Base-by-base conservation (phyloP, 495 filamentous ascomycete species). In the Haplographium delicatum region DNA sequence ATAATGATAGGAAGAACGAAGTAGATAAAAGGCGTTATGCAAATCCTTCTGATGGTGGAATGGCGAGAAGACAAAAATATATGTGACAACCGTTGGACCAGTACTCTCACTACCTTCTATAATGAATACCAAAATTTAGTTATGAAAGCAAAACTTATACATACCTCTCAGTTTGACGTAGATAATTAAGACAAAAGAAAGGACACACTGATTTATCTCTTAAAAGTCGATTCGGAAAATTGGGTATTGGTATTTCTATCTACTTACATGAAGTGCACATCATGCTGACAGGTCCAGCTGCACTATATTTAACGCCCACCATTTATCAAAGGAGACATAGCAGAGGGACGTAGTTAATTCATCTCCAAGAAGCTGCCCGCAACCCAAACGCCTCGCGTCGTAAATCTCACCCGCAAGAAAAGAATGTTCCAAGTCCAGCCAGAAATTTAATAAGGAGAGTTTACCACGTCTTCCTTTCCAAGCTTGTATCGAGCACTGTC, bases 391-490 rank as follows among this genome's bases (percentile, higher is more conserved):
- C 49, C 49, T 16, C 20, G n/a, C 25, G 8, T 44, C 42, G 13
- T 44, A 26, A 31, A 33, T 15, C n/a, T 37, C 28, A 25, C 11
- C 8, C 15, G 13, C 4, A 19, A 23, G 27, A 44, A 26, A 16
- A 26, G 8, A 33, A 28, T 30, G 15, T 31, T 24, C 16, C 11
- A 5, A n/a, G 11, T 13, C n/a, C n/a, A n/a, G n/a, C n/a, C 7
- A 28, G 10, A 11, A 35, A 20, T 51, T 60, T 62, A 95, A 51
- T 87, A 95, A 26, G 89, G 88, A 51, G 85, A 89, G 60, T 94
- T 84, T 7, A 96, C 90, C 37, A 96, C 79, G 31, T 91, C 86
- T 33, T 86, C 82, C 63, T 77, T 77, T 15, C 82, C 78, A 20
- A 95, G 68, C 64, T 80, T 80, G 44, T 73, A 74, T 18, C 73